These are phyloP conservation scores for Salmacisia buchloeana DNA, from an alignment of 1,284 basidiomycete species.

Conservation along the genomic window DNA sequence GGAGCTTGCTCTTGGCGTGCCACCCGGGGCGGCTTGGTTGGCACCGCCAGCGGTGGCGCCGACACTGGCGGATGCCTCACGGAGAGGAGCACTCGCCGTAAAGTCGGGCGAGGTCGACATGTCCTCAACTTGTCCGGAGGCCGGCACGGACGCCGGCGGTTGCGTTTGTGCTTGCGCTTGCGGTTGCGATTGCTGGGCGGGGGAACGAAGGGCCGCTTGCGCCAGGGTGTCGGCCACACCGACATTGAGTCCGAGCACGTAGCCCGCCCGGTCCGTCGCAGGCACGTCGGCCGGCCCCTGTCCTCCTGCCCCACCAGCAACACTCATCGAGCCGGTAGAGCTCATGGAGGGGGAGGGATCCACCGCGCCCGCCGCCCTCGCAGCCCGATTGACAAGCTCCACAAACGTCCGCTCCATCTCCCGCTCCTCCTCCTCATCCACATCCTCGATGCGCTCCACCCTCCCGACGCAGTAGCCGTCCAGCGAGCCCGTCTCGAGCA, in stretches of 20 bases:
- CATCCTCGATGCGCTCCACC: constrained; percentile 58
- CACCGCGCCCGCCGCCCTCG: not conserved
- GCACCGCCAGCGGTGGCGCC: no score
- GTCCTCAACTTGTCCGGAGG: no score
- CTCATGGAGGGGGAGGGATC: not conserved
- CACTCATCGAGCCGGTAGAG: not conserved
- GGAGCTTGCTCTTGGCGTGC: no score
- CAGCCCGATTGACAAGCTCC: not conserved
- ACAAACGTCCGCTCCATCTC: constrained; percentile 20
- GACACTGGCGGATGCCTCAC: no score
- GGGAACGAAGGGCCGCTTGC: constrained; percentile 3
- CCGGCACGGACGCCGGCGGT: no score
- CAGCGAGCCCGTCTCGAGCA: constrained; percentile 64
- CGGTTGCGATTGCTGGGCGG: no score
- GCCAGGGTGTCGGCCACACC: constrained; percentile 4
- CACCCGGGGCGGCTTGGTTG: no score
- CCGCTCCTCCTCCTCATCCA: constrained; percentile 29
- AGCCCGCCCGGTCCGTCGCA: constrained; percentile 17
- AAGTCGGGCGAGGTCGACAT: no score
- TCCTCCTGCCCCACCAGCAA: no score
- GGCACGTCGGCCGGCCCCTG: not conserved
- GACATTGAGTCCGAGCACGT: not conserved
- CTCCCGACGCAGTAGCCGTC: constrained; percentile 86
- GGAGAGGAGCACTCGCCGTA: no score
- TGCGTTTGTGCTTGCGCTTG: constrained; percentile 20